Conservation (phyloP, 2,329 filamentous ascomycete genomes). For the Akanthomyces dipterigenus region DNA sequence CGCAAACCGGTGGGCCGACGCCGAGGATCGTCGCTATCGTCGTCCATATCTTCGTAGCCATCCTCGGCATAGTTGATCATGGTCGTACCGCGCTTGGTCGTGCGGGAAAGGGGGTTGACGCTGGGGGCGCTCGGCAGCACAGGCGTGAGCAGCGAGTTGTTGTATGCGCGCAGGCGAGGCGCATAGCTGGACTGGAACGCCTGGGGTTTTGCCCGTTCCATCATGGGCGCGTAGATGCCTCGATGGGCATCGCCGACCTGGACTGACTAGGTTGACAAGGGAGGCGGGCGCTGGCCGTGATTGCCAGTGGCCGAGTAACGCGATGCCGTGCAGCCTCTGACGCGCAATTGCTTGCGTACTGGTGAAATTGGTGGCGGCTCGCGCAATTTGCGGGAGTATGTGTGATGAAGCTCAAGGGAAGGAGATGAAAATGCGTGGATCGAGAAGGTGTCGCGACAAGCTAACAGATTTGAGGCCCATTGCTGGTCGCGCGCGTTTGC, state of each 20-base stretch:
- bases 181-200: conserved; percentile 89
- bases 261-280: neutral
- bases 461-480: conserved; percentile 16
- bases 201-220: conserved; percentile 59
- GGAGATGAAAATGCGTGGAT: conserved; percentile 8
- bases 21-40: conserved; percentile 68
- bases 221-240: conserved; percentile 23
- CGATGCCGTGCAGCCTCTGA: neutral
- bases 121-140: conserved; percentile 63
- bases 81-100: conserved; percentile 94
- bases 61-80: conserved; percentile 98
- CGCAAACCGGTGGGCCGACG: conserved; percentile 78
- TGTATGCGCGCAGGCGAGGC: conserved; percentile 81
- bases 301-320: neutral
- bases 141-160: conserved; percentile 84
- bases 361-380: neutral
- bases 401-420: conserved; percentile 3
- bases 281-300: neutral
- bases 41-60: conserved; percentile 73
- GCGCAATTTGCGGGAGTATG: neutral
- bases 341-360: neutral
- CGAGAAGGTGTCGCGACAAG: conserved; percentile 10
- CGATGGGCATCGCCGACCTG: conserved; percentile 3
- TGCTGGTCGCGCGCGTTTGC: conserved; percentile 25
- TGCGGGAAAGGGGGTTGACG: conserved; percentile 64